These are phyloP conservation scores for Neurospora sp. DNA, from an alignment of 495 filamentous ascomycete species.

Conservation along the genomic window DNA sequence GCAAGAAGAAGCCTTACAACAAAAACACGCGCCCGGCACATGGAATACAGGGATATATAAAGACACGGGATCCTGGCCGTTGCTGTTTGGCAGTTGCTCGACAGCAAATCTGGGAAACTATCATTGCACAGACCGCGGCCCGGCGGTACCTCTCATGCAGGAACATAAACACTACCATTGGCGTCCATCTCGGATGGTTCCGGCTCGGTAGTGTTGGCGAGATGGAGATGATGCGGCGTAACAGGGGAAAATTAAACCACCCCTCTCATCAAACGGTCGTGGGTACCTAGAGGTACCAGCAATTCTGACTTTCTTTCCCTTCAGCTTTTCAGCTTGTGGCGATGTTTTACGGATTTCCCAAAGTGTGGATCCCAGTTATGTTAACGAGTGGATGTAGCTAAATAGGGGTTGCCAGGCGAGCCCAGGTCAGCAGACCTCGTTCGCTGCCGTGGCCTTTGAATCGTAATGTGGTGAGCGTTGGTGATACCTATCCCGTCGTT, in stretches of 20 bases:
- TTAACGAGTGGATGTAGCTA: neutral
- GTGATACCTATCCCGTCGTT: neutral
- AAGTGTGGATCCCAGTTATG: neutral
- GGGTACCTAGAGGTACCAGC: neutral
- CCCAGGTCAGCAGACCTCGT: neutral
- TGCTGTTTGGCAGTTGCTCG: neutral
- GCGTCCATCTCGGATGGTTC: neutral
- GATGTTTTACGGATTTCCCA: neutral
- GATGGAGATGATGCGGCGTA: neutral
- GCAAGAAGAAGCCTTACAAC: neutral
- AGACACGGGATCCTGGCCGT: neutral
- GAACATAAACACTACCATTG: neutral
- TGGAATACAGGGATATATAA: neutral
- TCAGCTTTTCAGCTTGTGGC: neutral
- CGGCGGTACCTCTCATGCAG: neutral
- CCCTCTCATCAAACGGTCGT: neutral
- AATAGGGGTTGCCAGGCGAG: neutral
- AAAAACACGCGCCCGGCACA: neutral
- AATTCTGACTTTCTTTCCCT: neutral
- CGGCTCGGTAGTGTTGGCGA: neutral
- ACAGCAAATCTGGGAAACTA: neutral
- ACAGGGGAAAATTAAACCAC: neutral
- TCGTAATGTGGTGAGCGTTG: neutral
- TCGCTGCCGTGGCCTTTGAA: neutral
- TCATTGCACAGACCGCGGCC: neutral